These are phyloP conservation scores for Coprinopsis cinerea DNA, from an alignment of 768 basidiomycete species.

Conservation along the genomic window DNA sequence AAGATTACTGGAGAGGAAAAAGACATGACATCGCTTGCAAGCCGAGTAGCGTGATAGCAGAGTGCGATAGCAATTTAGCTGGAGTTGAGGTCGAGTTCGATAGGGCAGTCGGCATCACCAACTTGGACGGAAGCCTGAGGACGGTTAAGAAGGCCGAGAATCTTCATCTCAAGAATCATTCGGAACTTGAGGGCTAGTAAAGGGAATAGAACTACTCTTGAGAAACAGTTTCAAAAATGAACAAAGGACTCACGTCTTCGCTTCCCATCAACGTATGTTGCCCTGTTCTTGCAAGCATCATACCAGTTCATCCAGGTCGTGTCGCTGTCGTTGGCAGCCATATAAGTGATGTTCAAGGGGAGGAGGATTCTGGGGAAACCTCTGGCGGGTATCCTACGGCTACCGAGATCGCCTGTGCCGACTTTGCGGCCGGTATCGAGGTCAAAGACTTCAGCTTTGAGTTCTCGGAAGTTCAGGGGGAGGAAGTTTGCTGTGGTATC, in stretches of 20 bases:
- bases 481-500: slow-evolving; percentile 73
- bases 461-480: slow-evolving; percentile 64
- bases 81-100: slow-evolving; percentile 52
- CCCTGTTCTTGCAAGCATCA: slow-evolving; percentile 63
- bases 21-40: too few species aligned
- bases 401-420: slow-evolving; percentile 58
- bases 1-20: background rate
- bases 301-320: slow-evolving; percentile 79
- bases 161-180: slow-evolving; percentile 59
- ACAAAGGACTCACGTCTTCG: slow-evolving; percentile 49
- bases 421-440: slow-evolving; percentile 58
- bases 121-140: slow-evolving; percentile 51
- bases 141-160: slow-evolving; percentile 58
- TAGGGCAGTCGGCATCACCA: slow-evolving; percentile 60
- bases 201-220: slow-evolving; percentile 9
- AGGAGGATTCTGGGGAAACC: slow-evolving; percentile 56
- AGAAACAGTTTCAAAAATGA: background rate
- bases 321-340: slow-evolving; percentile 74
- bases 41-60: too few species aligned
- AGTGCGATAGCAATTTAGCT: slow-evolving; percentile 28
- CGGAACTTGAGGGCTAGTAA: slow-evolving; percentile 54
- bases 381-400: slow-evolving; percentile 60
- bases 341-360: slow-evolving; percentile 81
- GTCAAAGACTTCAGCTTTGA: slow-evolving; percentile 69
- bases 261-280: slow-evolving; percentile 39